Evolutionary conservation across 441 rosid genomes (phyloP), one percentile per base, ranked within the genome.

Genomic region (Eugenia klotzschiana): DNA sequence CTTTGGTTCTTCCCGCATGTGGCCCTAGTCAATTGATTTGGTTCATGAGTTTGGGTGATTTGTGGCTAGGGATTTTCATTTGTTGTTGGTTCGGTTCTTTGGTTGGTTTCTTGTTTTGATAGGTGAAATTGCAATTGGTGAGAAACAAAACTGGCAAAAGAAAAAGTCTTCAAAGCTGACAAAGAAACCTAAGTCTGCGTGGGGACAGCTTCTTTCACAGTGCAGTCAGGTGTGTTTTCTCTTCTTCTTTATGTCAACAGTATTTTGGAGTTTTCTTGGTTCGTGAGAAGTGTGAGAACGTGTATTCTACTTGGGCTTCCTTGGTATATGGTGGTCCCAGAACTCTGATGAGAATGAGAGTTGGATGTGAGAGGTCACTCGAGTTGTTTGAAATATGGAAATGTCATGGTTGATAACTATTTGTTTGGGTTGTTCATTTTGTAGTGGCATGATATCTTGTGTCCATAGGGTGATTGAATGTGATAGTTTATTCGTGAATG

Each of bases 191-290:
- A 92, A 91, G 85, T 88, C 85, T 86, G 95, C 98, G 25, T 97
- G 98, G 98, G 99, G 93, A 49, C 94, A 92, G 89, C 92, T 97
- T 86, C 94, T 97, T 85, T 96, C 98, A 6, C 97, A 96, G 94
- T 93, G 90, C 84, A 83, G 95, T 72, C 92, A 92, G 98, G 99
- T 93, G 51, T 49, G 90, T 86, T 51, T 80, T 82, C 79, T 54
- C 8, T 51, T 53, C 60, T 85, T 33, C 79, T 16, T 84, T 37
- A 2, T 81, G 49, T 33, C 80, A n/a, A 74, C 40, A 82, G 72
- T 41, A 14, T 27, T 55, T 80, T 85, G 57, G 58, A 54, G 7
- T 20, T 57, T 41, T 56, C 49, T 51, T 43, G 55, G n/a, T 54
- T 37, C 52, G 15, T 54, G 33, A 33, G 25, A 23, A 54, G 50